phyloP scores from a whole-genome alignment of 1,139 yeast species.

The Candida albicans region DNA sequence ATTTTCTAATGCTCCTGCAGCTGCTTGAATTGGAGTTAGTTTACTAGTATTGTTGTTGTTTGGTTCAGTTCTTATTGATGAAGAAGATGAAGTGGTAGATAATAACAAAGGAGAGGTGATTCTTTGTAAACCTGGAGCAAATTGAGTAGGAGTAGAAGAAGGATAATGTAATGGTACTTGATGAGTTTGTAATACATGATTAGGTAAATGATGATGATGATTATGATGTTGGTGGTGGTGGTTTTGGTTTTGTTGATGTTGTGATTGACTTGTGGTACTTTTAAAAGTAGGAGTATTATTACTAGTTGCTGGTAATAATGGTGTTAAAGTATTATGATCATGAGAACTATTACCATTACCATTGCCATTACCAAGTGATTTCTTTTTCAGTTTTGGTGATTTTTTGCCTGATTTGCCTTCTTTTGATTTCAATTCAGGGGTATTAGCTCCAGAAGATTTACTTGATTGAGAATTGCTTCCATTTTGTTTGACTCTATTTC shows the following conservation, averaged over 20 bases:
- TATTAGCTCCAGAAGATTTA: slow-evolving; percentile 37
- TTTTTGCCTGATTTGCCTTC: slow-evolving; percentile 30
- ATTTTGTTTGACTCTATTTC: slow-evolving; percentile 71
- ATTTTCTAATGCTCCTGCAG: slow-evolving; percentile 65
- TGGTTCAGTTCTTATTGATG: slow-evolving; percentile 31
- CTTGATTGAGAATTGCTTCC: slow-evolving; percentile 17
- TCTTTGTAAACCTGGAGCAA: slow-evolving; percentile 62
- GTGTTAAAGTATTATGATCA: not conserved
- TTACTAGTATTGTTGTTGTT: slow-evolving; percentile 12
- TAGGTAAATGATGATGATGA: slow-evolving; percentile 20
- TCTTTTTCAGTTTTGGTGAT: slow-evolving; percentile 34
- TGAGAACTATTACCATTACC: slow-evolving; percentile 9
- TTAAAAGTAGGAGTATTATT: too few relatives aligned
- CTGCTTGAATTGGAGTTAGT: slow-evolving; percentile 34
- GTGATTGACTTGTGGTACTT: slow-evolving; percentile 1
- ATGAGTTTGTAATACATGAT: slow-evolving; percentile 29
- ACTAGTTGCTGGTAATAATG: too few relatives aligned
- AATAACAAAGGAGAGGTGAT: slow-evolving; percentile 65
- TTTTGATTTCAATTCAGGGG: slow-evolving; percentile 47
- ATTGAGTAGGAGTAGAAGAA: slow-evolving; percentile 67
- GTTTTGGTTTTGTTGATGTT: slow-evolving; percentile 3
- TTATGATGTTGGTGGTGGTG: slow-evolving; percentile 11
- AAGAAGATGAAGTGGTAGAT: slow-evolving; percentile 44
- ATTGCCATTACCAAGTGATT: slow-evolving; percentile 16
- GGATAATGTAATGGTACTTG: slow-evolving; percentile 66